A percentile compares a stretch with the other conserved stretches of the same genome.
These are phyloP conservation scores for Clavariopsis aquatica DNA, from an alignment of 495 filamentous ascomycete species.

Conservation along the genomic window DNA sequence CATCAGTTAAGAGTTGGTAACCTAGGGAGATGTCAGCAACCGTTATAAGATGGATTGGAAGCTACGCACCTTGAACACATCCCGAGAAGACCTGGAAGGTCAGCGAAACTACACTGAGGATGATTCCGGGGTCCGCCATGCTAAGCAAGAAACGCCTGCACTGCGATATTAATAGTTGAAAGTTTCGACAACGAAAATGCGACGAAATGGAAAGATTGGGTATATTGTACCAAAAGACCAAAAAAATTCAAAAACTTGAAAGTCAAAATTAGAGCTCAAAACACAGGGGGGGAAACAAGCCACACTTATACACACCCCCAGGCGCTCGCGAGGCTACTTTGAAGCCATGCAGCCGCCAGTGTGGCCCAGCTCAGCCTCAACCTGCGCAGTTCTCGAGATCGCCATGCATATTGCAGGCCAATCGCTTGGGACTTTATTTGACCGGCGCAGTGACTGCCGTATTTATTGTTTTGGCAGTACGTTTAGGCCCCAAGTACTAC, in stretches of 20 bases:
- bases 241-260: too few relatives aligned
- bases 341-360: slow-evolving; percentile 11
- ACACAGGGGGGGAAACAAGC: slow-evolving; percentile 14
- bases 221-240: too few relatives aligned
- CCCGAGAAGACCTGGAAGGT: slow-evolving; percentile 42
- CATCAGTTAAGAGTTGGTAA: slow-evolving; percentile 41
- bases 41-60: not conserved
- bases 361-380: slow-evolving; percentile 29
- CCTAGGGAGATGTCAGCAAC: slow-evolving; percentile 21
- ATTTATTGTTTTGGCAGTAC: not conserved
- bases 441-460: slow-evolving; percentile 14
- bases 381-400: slow-evolving; percentile 11
- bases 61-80: slow-evolving; percentile 34
- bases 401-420: slow-evolving; percentile 21
- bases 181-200: not conserved
- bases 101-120: slow-evolving; percentile 32
- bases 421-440: not conserved
- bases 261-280: too few relatives aligned
- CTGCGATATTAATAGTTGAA: too few relatives aligned
- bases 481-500: not conserved
- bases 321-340: slow-evolving; percentile 19
- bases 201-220: not conserved
- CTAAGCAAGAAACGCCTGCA: too few relatives aligned
- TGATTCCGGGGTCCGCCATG: slow-evolving; percentile 23
- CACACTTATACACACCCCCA: slow-evolving; percentile 12